These are phyloP conservation scores for Agaricus blazei DNA, from an alignment of 768 basidiomycete species.

Conservation along the genomic window DNA sequence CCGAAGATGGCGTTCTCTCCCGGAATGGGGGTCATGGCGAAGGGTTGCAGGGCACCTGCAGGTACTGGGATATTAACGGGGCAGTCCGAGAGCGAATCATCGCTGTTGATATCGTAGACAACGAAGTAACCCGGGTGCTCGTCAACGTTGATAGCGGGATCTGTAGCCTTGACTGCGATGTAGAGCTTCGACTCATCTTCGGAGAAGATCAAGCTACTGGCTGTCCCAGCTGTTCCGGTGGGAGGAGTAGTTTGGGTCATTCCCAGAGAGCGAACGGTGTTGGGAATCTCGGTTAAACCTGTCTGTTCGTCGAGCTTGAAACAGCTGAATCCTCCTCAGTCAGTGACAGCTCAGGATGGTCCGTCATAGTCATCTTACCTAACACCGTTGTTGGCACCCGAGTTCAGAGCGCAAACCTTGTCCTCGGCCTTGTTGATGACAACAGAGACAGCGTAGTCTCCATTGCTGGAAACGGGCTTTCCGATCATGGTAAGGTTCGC, in stretches of 20 bases:
- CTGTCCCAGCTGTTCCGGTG: conserved; percentile 41
- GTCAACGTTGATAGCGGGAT: conserved; percentile 18
- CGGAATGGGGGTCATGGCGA: conserved; percentile 41
- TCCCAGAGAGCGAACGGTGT: conserved; percentile 36
- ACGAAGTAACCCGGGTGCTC: conserved; percentile 33
- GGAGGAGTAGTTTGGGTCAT: conserved; percentile 50
- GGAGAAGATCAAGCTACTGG: conserved; percentile 41
- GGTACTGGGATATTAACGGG: conserved; percentile 21
- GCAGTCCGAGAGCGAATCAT: conserved; percentile 38
- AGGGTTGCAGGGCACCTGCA: conserved; percentile 41
- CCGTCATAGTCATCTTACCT: conserved; percentile 18
- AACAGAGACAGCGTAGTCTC: conserved; percentile 47
- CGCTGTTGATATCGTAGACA: not conserved
- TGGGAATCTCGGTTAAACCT: conserved; percentile 35
- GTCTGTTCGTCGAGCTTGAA: conserved; percentile 35
- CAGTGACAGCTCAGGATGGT: not conserved
- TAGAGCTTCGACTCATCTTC: conserved; percentile 39
- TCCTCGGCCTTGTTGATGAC: conserved; percentile 27
- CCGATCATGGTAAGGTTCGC: conserved; percentile 37
- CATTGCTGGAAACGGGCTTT: conserved; percentile 36
- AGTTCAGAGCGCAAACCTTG: conserved; percentile 36
- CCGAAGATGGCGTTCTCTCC: conserved; percentile 26
- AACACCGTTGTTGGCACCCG: conserved; percentile 40
- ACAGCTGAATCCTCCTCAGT: conserved; percentile 23
- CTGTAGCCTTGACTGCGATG: conserved; percentile 45